Base-by-base conservation (phyloP, 2,329 filamentous ascomycete species). In the Dactylella cylindrospora region DNA sequence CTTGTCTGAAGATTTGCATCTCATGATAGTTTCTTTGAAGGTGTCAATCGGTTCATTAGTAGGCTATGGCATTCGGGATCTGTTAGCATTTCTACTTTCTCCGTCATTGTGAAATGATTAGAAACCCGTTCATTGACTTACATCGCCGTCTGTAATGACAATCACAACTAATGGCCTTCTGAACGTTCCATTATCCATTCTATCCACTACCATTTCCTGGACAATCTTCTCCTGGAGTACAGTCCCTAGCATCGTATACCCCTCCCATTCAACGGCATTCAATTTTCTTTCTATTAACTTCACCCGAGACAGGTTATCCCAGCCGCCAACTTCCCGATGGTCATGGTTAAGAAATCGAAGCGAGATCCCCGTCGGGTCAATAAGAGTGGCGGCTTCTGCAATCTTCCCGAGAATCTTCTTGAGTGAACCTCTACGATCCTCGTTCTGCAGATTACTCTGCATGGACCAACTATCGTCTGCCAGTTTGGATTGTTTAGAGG, bases 131-230 rank as follows among this genome's bases (percentile, higher is more conserved):
- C n/a, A 13, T 10, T 13, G n/a, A 54, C 53, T 44, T 61, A 61
- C 54, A 9, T 22, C 33, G 5, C 54, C 54, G 33, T 52, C 46
- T 7, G 54, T 61, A 20, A 61, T 52, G 5, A 28, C 20, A 3
- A 61, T 32, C 20, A 61, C 54, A 17, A 61, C 46, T 12, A 61
- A 23, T 29, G 54, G 54, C 17, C 44, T 61, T 9, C 9, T 45
- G n/a, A 61, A 61, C 10, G 10, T 52, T 3, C 26, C 33, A 4
- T 36, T 20, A 3, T 39, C 23, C 19, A 61, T 46, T 12, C 52
- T 61, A 12, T 47, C 9, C 1, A 61, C 46, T 8, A 61, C 46
- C 54, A 61, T 51, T 13, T 45, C 46, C 17, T 52, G 46, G 22
- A 61, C 36, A 15, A 61, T 52, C 17, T 61, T 61, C 20, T 47